Conservation (phyloP, 345 rosid species). For the Eucalyptus cloeziana region DNA sequence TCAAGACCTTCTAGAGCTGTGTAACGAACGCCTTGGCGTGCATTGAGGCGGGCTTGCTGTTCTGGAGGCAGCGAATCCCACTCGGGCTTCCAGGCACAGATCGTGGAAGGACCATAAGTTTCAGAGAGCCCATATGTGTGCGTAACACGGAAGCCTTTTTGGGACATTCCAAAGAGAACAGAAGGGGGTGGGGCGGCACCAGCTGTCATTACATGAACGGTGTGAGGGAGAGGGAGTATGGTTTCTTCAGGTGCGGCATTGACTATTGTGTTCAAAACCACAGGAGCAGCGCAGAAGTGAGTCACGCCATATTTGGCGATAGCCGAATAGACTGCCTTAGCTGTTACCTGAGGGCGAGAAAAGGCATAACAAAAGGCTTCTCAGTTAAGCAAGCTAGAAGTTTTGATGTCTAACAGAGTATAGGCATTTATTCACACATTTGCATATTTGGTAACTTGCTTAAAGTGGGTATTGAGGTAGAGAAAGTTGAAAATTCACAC, state of each 20-base stretch:
- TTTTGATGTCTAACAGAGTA: background rate
- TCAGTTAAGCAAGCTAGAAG: background rate
- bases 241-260: slow-evolving; percentile 68
- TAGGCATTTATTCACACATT: background rate
- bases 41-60: slow-evolving; percentile 66
- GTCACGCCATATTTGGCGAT: slow-evolving; percentile 64
- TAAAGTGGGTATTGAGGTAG: background rate
- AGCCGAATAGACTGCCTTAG: slow-evolving; percentile 68
- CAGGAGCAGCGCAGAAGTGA: slow-evolving; percentile 92
- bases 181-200: slow-evolving; percentile 95
- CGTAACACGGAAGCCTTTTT: slow-evolving; percentile 67
- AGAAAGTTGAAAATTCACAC: background rate
- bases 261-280: slow-evolving; percentile 71
- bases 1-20: slow-evolving; percentile 62
- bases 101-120: slow-evolving; percentile 76
- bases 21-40: slow-evolving; percentile 88
- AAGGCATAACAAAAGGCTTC: background rate
- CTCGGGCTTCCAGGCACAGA: slow-evolving; percentile 90
- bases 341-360: slow-evolving; percentile 45
- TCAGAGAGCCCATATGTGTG: slow-evolving; percentile 93
- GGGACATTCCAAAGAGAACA: slow-evolving; percentile 55
- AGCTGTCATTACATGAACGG: slow-evolving; percentile 74
- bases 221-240: slow-evolving; percentile 72
- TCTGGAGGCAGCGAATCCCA: slow-evolving; percentile 75
- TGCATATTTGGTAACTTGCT: background rate